Evolutionary conservation across 2,329 filamentous ascomycete species (phyloP).

Genomic region (Alternaria sp.): DNA sequence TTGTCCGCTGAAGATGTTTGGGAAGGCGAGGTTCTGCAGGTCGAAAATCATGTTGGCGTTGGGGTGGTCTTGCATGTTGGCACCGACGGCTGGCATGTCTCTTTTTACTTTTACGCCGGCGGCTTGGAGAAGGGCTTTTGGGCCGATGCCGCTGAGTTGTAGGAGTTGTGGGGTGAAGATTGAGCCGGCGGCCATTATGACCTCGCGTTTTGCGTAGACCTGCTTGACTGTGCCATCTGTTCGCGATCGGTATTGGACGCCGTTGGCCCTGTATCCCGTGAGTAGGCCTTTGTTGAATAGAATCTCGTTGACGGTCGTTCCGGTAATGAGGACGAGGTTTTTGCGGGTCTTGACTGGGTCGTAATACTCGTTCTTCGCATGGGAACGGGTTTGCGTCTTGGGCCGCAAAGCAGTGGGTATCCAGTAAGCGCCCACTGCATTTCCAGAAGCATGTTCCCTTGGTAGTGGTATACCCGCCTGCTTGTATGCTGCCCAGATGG

Average conservation of each 20-base stretch:
- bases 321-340: conserved; percentile 35
- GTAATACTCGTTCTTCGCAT: conserved; percentile 43
- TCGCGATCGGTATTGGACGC: conserved; percentile 33
- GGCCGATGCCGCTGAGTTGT: conserved; percentile 44
- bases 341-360: conserved; percentile 33
- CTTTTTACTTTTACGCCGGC: conserved; percentile 39
- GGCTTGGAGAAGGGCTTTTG: conserved; percentile 30
- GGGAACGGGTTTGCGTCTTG: conserved; percentile 45
- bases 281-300: conserved; percentile 30
- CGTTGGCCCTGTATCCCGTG: conserved; percentile 30
- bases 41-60: conserved; percentile 33
- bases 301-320: conserved; percentile 38
- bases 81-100: conserved; percentile 41
- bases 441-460: conserved; percentile 40
- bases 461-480: conserved; percentile 28
- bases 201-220: conserved; percentile 55
- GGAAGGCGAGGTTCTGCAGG: conserved; percentile 32
- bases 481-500: conserved; percentile 34
- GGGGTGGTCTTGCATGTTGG: conserved; percentile 49
- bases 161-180: conserved; percentile 65
- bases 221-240: conserved; percentile 28
- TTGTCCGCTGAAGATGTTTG: conserved; percentile 30
- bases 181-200: conserved; percentile 67
- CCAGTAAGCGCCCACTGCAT: conserved; percentile 43
- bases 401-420: conserved; percentile 38